Evolutionary conservation across 1,139 yeast genomes (phyloP).

Genomic region (Yamadazyma epiphylla): DNA sequence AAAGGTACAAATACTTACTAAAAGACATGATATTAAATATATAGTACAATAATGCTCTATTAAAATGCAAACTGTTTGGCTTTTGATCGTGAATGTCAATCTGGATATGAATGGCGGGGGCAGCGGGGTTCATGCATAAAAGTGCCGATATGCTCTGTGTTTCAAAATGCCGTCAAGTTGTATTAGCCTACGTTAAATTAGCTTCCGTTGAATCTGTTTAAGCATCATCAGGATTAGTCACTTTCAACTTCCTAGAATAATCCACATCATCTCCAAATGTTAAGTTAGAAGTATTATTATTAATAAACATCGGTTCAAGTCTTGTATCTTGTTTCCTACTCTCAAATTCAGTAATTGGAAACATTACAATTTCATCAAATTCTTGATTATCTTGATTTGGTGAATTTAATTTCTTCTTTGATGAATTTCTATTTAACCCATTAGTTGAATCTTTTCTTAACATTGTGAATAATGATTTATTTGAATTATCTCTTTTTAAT

Average conservation of each 20-base stretch:
- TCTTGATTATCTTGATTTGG: constrained; percentile 8
- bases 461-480: constrained; percentile 31
- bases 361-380: constrained; percentile 19
- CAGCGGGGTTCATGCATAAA: neutral
- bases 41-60: too few relatives aligned
- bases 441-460: constrained; percentile 23
- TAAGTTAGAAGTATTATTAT: constrained; percentile 52
- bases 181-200: too few relatives aligned
- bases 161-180: too few relatives aligned
- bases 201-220: too few relatives aligned
- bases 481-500: constrained; percentile 30
- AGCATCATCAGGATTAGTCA: constrained; percentile 61
- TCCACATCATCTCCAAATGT: constrained; percentile 74
- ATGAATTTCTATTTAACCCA: constrained; percentile 28
- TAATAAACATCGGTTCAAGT: constrained; percentile 51
- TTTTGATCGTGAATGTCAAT: too few relatives aligned
- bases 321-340: constrained; percentile 34
- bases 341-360: constrained; percentile 57
- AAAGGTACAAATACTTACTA: neutral
- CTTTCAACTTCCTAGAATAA: constrained; percentile 65
- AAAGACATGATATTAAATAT: too few relatives aligned
- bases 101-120: too few relatives aligned
- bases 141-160: neutral
- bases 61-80: too few relatives aligned
- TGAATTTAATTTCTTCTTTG: constrained; percentile 27